phyloP scores from a whole-genome alignment of 495 filamentous ascomycete species.

The Sphaerosporella brunnea region DNA sequence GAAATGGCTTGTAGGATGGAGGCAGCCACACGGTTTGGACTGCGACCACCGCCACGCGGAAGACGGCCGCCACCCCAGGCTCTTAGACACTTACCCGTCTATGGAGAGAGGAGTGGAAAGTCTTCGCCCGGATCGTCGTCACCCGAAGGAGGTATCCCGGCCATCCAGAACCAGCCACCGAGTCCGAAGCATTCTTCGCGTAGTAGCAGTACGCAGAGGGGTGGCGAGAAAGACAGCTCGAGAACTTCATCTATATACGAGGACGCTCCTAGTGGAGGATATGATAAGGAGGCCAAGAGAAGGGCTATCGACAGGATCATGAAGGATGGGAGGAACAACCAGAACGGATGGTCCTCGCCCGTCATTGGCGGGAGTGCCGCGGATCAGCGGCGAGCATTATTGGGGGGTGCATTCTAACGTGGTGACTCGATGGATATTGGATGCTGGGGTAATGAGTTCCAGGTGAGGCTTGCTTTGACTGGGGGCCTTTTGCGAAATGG shows the following conservation, averaged over 20 bases:
- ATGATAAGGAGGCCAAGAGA: background rate
- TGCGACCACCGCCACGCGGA: background rate
- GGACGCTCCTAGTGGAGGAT: background rate
- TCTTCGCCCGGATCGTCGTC: slow-evolving; percentile 1
- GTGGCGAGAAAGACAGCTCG: background rate
- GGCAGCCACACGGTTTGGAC: background rate
- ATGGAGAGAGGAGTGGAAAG: background rate
- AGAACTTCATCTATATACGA: background rate
- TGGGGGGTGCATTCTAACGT: background rate
- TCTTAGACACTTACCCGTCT: background rate
- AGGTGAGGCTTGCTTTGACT: too few relatives aligned
- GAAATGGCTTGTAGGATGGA: slow-evolving; percentile 5
- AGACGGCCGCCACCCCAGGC: background rate
- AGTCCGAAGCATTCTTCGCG: background rate
- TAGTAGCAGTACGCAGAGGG: background rate
- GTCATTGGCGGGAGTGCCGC: background rate
- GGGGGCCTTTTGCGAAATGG: background rate
- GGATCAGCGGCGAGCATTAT: slow-evolving; percentile 3
- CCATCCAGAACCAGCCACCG: background rate
- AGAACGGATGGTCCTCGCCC: background rate
- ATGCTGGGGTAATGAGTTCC: too few relatives aligned
- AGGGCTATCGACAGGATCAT: background rate
- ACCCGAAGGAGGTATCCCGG: background rate
- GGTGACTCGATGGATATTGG: background rate
- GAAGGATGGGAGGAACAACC: slow-evolving; percentile 1